Evolutionary conservation across 2,329 filamentous ascomycete genomes (phyloP), one percentile per base, ranked within the genome.

Genomic region (Rhynchosporium graminicola): DNA sequence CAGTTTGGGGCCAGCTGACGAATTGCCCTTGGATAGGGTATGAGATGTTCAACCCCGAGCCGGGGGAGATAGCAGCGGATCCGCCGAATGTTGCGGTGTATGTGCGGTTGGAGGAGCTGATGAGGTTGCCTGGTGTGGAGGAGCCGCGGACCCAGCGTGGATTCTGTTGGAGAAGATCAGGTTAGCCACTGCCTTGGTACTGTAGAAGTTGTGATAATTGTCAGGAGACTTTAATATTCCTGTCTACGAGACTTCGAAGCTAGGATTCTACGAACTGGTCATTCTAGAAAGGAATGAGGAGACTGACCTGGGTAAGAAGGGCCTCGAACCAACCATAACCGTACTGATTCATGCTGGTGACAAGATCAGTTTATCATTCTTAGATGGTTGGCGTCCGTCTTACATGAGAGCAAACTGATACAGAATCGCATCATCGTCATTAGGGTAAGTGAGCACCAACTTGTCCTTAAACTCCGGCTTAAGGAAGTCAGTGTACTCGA

Each of bases 341-440:
- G 13, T 61, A 61, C 12, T 57, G 59, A 29, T 46, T 42, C 26
- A 61, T 13, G 43, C 57, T 59, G 31, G 26, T 10, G 3, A 28
- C n/a, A n/a, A 3, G 1, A 43, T 55, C 52, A 55, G 20, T 15
- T 15, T n/a, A 9, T 13, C 28, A 9, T 12, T 28, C 15, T n/a
- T 15, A 12, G 8, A 42, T 31, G 15, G 15, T 28, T 15, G 28
- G 7, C 6, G 20, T 4, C 29, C 8, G 10, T 69, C 77, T 74
- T 70, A 79, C 77, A 84, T 77, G 1, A 82, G 72, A 46, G 82
- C 75, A 47, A 81, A 83, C 3, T 79, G 78, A 47, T 76, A 84
- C 0, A 82, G 73, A 2, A 85, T 78, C 0, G 83, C 82, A 59
- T 85, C 83, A 47, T 85, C 83, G 46, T 85, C 83, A 63, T 84